Percentiles rank a stretch among this genome's conserved stretches.
These are phyloP conservation scores for Chytriomyces sp. DNA, from an alignment of 192 early-diverging fungal species.

Conservation along the genomic window DNA sequence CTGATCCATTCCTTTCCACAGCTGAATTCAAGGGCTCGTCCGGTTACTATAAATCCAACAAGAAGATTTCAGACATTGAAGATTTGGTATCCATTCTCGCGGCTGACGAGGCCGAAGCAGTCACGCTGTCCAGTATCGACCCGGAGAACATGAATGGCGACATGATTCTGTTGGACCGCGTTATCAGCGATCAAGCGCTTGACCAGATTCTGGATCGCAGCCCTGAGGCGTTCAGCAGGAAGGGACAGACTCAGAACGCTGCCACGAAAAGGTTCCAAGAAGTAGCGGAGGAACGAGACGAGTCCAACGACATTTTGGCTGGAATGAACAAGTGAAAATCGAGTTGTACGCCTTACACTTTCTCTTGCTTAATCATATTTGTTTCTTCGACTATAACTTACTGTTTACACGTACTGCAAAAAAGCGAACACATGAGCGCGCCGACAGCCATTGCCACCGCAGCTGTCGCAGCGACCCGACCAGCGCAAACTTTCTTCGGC, in stretches of 20 bases:
- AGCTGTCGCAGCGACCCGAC: not conserved
- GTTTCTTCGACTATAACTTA: too few relatives aligned
- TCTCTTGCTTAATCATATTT: too few relatives aligned
- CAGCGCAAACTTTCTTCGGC: constrained; percentile 54
- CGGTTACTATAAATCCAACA: constrained; percentile 39
- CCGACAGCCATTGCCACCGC: not conserved
- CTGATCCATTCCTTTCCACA: constrained; percentile 2
- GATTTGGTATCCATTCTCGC: constrained; percentile 77
- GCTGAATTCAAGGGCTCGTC: constrained; percentile 49
- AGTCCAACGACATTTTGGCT: constrained; percentile 12
- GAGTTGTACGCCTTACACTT: too few relatives aligned
- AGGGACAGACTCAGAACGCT: not conserved
- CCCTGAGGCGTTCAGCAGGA: constrained; percentile 39
- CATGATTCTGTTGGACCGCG: constrained; percentile 34
- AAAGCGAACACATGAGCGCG: not conserved
- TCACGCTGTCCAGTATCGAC: constrained; percentile 33
- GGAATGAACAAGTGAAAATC: too few relatives aligned
- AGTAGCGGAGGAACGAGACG: constrained; percentile 23
- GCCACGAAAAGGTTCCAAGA: constrained; percentile 8
- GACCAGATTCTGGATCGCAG: constrained; percentile 46
- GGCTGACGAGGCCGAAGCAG: constrained; percentile 71
- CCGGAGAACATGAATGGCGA: constrained; percentile 18
- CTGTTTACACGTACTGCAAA: too few relatives aligned
- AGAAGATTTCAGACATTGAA: constrained; percentile 37
- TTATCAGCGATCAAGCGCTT: constrained; percentile 46